Evolutionary conservation across 1,139 yeast species (phyloP).

Genomic region (Kazachstania sp.): DNA sequence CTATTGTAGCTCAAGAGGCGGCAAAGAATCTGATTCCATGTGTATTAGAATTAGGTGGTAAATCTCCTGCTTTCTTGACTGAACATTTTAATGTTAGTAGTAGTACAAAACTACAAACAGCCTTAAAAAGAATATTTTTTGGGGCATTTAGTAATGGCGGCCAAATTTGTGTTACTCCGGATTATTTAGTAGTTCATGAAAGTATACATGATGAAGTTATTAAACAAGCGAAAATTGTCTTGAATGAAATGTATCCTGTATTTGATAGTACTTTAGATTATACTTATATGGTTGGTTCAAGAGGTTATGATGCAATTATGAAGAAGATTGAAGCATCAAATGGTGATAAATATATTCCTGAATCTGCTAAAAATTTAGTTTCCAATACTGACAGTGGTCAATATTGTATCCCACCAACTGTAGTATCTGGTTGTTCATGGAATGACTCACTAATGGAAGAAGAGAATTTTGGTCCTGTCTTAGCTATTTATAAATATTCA

Average conservation of each 20-base stretch:
- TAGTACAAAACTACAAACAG: constrained; percentile 36
- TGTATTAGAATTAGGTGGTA: constrained; percentile 86
- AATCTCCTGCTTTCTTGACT: constrained; percentile 72
- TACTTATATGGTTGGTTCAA: constrained; percentile 57
- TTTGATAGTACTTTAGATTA: constrained; percentile 34
- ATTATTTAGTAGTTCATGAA: constrained; percentile 63
- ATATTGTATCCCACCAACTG: constrained; percentile 64
- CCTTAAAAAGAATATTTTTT: constrained; percentile 69
- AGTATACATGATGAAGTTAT: constrained; percentile 48
- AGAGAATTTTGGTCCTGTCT: constrained; percentile 79
- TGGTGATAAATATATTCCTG: constrained; percentile 35
- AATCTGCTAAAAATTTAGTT: constrained; percentile 8
- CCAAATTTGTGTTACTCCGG: constrained; percentile 86
- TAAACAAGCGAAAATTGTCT: constrained; percentile 36
- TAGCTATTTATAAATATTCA: constrained; percentile 59
- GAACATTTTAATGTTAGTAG: constrained; percentile 35
- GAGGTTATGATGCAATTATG: constrained; percentile 47
- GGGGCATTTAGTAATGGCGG: constrained; percentile 79
- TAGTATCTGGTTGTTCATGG: constrained; percentile 53
- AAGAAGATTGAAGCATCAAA: constrained; percentile 42
- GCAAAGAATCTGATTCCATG: constrained; percentile 78
- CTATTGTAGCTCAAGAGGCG: constrained; percentile 69
- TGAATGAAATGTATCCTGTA: constrained; percentile 42
- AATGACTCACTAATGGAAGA: constrained; percentile 64
- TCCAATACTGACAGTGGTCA: constrained; percentile 36